These are phyloP conservation scores for Xylariaceae sp. DNA, from an alignment of 2,329 filamentous ascomycete genomes.

Conservation along the genomic window DNA sequence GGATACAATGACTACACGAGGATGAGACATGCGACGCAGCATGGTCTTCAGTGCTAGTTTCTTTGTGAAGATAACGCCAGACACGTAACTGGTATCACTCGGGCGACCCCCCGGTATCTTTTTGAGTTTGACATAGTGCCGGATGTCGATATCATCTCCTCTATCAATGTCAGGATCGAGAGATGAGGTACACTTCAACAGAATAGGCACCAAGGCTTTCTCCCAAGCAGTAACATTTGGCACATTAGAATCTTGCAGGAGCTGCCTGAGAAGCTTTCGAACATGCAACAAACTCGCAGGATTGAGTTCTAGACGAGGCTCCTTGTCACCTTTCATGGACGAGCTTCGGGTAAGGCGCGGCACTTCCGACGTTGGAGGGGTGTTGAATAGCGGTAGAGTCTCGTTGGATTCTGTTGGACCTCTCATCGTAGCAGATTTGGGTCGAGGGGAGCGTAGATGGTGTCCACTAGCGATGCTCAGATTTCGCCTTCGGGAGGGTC, in stretches of 20 bases:
- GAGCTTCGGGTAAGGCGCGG: constrained; percentile 72
- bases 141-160: constrained; percentile 94
- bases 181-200: constrained; percentile 89
- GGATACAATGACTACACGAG: constrained; percentile 87
- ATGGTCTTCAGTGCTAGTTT: constrained; percentile 96
- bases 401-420: constrained; percentile 57
- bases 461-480: constrained; percentile 79
- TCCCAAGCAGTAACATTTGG: constrained; percentile 80
- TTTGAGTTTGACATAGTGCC: constrained; percentile 96
- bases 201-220: constrained; percentile 84
- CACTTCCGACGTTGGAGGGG: constrained; percentile 44
- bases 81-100: constrained; percentile 93
- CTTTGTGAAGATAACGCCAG: constrained; percentile 95
- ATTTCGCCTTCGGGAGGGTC: constrained; percentile 74
- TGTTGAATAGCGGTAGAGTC: constrained; percentile 52
- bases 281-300: constrained; percentile 87
- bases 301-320: constrained; percentile 82
- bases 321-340: constrained; percentile 75
- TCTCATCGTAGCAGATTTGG: constrained; percentile 60
- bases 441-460: constrained; percentile 73
- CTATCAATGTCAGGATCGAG: constrained; percentile 89
- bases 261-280: constrained; percentile 78
- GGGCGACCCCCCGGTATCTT: constrained; percentile 91
- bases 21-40: constrained; percentile 81
- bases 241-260: constrained; percentile 76